Evolutionary conservation across 495 filamentous ascomycete species (phyloP).

Genomic region (Talaromyces proteolyticus): DNA sequence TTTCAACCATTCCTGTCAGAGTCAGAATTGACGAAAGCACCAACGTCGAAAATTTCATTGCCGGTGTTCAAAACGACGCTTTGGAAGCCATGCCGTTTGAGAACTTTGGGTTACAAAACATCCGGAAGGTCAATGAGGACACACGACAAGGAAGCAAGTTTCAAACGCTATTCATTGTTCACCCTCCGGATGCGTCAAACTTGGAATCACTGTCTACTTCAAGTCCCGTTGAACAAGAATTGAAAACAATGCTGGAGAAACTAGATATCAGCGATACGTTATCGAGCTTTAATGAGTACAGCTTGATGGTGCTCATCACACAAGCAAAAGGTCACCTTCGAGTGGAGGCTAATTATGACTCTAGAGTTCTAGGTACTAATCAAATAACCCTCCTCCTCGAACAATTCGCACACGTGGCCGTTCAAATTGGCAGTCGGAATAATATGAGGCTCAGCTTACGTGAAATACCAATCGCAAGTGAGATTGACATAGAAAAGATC

Average conservation of each 20-base stretch:
- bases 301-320: neutral
- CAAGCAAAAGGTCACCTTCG: neutral
- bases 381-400: neutral
- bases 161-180: constrained; percentile 3
- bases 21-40: constrained; percentile 21
- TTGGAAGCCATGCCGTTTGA: constrained; percentile 46
- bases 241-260: neutral
- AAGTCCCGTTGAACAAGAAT: neutral
- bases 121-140: constrained; percentile 14
- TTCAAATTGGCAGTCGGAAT: neutral
- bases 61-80: constrained; percentile 35
- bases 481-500: neutral
- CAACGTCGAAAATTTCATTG: constrained; percentile 26
- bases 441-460: neutral
- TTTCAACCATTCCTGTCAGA: constrained; percentile 52
- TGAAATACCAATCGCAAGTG: neutral
- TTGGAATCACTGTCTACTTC: too few species aligned
- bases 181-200: neutral
- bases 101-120: constrained; percentile 55
- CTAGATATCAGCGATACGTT: neutral
- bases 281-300: neutral
- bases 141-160: constrained; percentile 1
- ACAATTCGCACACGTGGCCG: neutral
- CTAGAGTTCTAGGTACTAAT: neutral
- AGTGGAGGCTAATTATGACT: constrained; percentile 1